A percentile compares a stretch with the other conserved stretches of the same genome.
Evolutionary conservation across 805 yeast species (phyloP).

Genomic region (Zygoascus bituminiphila): DNA sequence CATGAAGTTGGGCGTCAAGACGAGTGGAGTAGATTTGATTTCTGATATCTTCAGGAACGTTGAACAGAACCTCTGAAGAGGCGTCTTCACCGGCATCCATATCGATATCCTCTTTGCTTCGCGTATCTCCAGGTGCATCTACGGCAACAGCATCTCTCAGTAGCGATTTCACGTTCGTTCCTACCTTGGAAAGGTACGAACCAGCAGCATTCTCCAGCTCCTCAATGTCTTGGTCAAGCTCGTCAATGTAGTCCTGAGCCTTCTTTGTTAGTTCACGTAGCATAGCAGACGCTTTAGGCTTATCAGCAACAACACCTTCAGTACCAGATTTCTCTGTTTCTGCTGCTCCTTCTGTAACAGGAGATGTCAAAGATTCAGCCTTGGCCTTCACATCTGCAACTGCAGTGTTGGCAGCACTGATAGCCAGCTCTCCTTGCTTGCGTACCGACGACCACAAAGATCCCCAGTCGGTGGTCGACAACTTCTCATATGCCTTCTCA

Average conservation of each 20-base stretch:
- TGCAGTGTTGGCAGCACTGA: slow-evolving; percentile 23
- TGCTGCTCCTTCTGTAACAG: background rate
- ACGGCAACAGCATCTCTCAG: slow-evolving; percentile 36
- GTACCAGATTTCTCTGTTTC: slow-evolving; percentile 6
- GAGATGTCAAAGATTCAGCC: background rate
- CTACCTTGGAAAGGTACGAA: slow-evolving; percentile 46
- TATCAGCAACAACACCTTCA: slow-evolving; percentile 10
- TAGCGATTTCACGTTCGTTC: slow-evolving; percentile 37
- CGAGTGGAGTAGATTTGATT: slow-evolving; percentile 40
- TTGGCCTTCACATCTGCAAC: slow-evolving; percentile 17
- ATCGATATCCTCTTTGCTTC: slow-evolving; percentile 12
- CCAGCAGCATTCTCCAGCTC: slow-evolving; percentile 64
- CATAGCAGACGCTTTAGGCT: slow-evolving; percentile 16
- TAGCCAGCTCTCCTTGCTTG: slow-evolving; percentile 23
- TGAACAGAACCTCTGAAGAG: slow-evolving; percentile 37
- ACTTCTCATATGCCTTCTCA: slow-evolving; percentile 12
- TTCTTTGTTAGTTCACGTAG: slow-evolving; percentile 28
- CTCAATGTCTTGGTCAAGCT: slow-evolving; percentile 67
- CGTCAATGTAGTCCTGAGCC: slow-evolving; percentile 60
- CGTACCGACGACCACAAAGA: slow-evolving; percentile 25
- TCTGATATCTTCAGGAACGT: slow-evolving; percentile 33
- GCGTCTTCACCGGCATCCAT: slow-evolving; percentile 25
- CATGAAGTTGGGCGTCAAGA: slow-evolving; percentile 54
- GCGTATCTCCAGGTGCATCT: slow-evolving; percentile 15
- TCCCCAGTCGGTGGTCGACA: slow-evolving; percentile 16